Base-by-base conservation (phyloP, 176 grass and related monocot genomes). In the Aegilops sharonensis region DNA sequence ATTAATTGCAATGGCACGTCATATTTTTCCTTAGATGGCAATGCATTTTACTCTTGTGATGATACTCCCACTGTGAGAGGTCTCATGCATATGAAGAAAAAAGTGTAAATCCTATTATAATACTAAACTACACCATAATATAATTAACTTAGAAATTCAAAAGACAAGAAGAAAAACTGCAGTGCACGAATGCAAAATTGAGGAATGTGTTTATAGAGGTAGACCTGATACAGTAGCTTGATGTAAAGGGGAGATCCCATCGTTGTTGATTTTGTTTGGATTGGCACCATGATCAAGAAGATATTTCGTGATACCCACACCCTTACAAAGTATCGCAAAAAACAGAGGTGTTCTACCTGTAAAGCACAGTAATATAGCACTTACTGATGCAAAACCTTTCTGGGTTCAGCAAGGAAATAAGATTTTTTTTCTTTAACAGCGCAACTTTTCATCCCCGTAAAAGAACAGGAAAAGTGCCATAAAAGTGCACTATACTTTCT, bases 231-330 rank as follows among this genome's bases (percentile, higher is more conserved):
- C 4, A 30, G 72, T 42, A 11, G 85, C 78, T 1, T 10, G 27
- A 35, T 82, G 85, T 70, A 87, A 48, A 75, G 50, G 78, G 36
- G 85, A 81, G 42, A 64, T 64, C 56, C 86, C 86, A 75, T 88
- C 68, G 2, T 21, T 45, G 9, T 75, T 35, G 72, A 39, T 65
- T 54, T 32, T 81, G 74, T 62, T 20, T 72, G 66, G 50, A 64
- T 82, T 52, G 52, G 86, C 79, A 17, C 79, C 79, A 74, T 67
- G 23, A 64, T 88, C 78, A 75, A 83, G 86, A 76, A 88, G 78
- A 45, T 83, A 88, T 61, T 80, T 83, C 8, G 48, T 6, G 11
- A 37, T 83, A 25, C 74, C 45, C 10, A 56, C 30, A 68, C 35
- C n/a, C 0, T 73, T 23, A 36, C 24, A 32, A 64, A 40, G 48